Conservation (phyloP, 495 filamentous ascomycete species). For the Extremus antarcticus region DNA sequence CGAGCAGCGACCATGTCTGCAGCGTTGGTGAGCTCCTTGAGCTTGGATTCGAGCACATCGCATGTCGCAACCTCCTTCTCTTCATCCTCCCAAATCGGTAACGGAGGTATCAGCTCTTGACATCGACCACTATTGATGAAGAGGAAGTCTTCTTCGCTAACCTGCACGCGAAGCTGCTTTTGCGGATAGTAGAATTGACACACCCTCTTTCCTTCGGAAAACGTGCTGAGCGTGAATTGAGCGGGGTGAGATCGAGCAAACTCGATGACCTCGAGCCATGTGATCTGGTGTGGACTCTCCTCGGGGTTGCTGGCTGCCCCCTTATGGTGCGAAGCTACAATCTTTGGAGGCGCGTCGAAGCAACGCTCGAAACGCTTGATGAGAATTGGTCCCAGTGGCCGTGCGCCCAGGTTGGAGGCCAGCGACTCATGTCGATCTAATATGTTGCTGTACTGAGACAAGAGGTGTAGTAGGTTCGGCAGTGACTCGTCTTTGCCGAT, state of each 20-base stretch:
- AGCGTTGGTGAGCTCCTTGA: slow-evolving; percentile 62
- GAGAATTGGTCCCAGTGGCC: slow-evolving; percentile 68
- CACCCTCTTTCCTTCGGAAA: slow-evolving; percentile 52
- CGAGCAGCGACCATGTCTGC: slow-evolving; percentile 70
- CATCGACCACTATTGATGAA: slow-evolving; percentile 70
- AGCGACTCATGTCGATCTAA: slow-evolving; percentile 77
- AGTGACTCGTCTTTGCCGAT: slow-evolving; percentile 49
- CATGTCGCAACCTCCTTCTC: slow-evolving; percentile 72
- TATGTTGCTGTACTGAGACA: slow-evolving; percentile 72
- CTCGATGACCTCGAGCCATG: slow-evolving; percentile 76
- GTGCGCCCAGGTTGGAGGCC: slow-evolving; percentile 72
- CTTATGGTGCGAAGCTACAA: slow-evolving; percentile 54
- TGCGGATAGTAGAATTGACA: slow-evolving; percentile 62
- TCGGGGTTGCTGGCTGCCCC: slow-evolving; percentile 49
- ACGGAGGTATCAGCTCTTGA: slow-evolving; percentile 72
- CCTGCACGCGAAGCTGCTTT: slow-evolving; percentile 71
- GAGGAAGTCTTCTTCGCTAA: slow-evolving; percentile 76
- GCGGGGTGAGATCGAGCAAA: slow-evolving; percentile 71
- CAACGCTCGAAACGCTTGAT: slow-evolving; percentile 76
- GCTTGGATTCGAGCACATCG: slow-evolving; percentile 68
- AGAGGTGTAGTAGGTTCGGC: slow-evolving; percentile 51
- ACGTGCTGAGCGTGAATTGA: slow-evolving; percentile 64
- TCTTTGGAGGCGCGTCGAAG: slow-evolving; percentile 68
- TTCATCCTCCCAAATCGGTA: slow-evolving; percentile 77
- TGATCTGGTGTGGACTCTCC: slow-evolving; percentile 38